phyloP scores from a whole-genome alignment of 208 protist genomes.

The Leishmania arabica region DNA sequence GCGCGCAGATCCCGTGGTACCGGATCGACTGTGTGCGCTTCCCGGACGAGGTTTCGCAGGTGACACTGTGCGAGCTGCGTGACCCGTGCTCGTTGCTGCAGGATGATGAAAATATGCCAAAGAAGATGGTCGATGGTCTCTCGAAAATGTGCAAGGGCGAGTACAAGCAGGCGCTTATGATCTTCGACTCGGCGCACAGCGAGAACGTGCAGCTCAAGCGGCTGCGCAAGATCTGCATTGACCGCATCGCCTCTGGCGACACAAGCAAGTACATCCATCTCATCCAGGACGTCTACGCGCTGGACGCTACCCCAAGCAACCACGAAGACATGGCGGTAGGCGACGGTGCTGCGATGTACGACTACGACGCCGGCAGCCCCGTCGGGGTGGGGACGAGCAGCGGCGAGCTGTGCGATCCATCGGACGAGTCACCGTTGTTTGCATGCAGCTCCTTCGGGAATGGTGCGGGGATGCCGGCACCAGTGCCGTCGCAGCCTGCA shows the following conservation, averaged over 20 bases:
- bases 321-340: constrained; percentile 9
- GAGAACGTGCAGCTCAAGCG: constrained; percentile 49
- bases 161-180: constrained; percentile 41
- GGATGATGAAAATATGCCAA: constrained; percentile 30
- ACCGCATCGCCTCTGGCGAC: constrained; percentile 39
- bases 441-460: constrained; percentile 18
- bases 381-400: constrained; percentile 3
- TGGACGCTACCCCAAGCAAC: constrained; percentile 18
- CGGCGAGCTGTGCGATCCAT: constrained; percentile 10
- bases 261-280: constrained; percentile 47
- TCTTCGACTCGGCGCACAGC: constrained; percentile 34
- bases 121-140: constrained; percentile 55
- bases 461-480: constrained; percentile 4
- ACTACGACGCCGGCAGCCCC: not conserved
- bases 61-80: constrained; percentile 60
- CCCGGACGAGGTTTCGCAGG: constrained; percentile 34
- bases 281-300: constrained; percentile 37
- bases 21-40: constrained; percentile 66
- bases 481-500: constrained; percentile 9
- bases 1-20: constrained; percentile 48
- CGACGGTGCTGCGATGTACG: constrained; percentile 5
- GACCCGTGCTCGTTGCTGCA: constrained; percentile 20
- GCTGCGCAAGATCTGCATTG: constrained; percentile 50
- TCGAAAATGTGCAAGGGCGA: constrained; percentile 59
- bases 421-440: constrained; percentile 13